Base-by-base conservation (phyloP, 306 rosid species). In the cucumber (Cucumis sativus) region DNA sequence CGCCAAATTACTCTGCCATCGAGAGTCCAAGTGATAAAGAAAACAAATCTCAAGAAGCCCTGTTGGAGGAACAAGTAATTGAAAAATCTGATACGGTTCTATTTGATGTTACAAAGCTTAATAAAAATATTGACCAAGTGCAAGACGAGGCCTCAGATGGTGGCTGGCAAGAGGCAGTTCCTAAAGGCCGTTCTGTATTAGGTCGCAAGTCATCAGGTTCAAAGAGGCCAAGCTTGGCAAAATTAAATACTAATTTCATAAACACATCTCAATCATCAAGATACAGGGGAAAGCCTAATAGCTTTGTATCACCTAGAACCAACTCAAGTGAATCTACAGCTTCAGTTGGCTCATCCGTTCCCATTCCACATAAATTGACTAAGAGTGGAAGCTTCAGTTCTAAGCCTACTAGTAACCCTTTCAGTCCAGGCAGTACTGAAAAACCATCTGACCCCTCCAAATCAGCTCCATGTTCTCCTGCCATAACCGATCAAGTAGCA, bases 101-200 rank as follows among this genome's bases (percentile, higher is more conserved):
- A 41, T 80, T 85, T 40, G 95, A 90, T 63, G 88, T 79, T 74
- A 64, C 75, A 13, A 60, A 68, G 35, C 75, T 80, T 51, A 81
- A 80, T 37, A 82, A 84, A 82, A 81, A 73, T 63, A 83, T 80
- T 86, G 91, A 88, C 35, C 52, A 61, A 37, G 75, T 79, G 62
- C 88, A 64, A 80, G 96, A 88, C 76, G 96, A 89, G 79, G 81
- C 72, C 83, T 89, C 92, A 14, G 96, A 88, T 82, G 97, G 85
- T 89, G 98, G 97, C 81, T 95, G 98, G 98, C 98, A 92, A 84
- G 98, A 95, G 83, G 98, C 98, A 67, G 92, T 90, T 82, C 96
- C 98, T 28, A 95, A 92, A 82, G 87, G 96, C 25, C 96, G 97
- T 51, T 90, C 95, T 63, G 84, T 81, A 55, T 68, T 85, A n/a